Percentiles rank a stretch among this genome's conserved stretches.
These are phyloP conservation scores for Aspergillus sp. DNA, from an alignment of 2,329 filamentous ascomycete species.

Conservation along the genomic window DNA sequence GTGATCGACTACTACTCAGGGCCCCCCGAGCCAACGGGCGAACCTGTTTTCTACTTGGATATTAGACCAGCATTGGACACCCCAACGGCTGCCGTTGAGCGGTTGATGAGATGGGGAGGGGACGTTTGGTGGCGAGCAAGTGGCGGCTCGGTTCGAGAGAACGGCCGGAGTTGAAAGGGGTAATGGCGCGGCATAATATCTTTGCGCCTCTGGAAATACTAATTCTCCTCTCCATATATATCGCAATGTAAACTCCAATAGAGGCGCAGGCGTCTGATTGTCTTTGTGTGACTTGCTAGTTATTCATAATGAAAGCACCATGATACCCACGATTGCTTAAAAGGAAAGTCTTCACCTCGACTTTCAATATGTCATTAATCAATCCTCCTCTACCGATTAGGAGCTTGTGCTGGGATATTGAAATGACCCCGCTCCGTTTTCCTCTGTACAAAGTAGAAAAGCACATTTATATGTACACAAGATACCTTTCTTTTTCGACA, in stretches of 20 bases:
- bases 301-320: neutral
- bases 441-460: neutral
- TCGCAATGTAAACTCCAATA: conserved; percentile 2
- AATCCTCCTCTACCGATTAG: neutral
- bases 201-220: neutral
- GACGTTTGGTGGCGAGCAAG: conserved; percentile 92
- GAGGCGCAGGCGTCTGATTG: conserved; percentile 26
- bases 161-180: conserved; percentile 10
- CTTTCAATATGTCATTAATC: neutral
- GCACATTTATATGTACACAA: neutral
- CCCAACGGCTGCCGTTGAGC: conserved; percentile 75
- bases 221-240: conserved; percentile 25
- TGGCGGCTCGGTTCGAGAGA: conserved; percentile 60
- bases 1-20: conserved; percentile 96
- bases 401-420: too few relatives aligned
- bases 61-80: conserved; percentile 85
- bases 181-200: neutral
- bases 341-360: neutral
- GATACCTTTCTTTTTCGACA: neutral
- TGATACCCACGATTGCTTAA: neutral
- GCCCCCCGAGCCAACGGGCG: conserved; percentile 75
- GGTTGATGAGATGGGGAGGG: conserved; percentile 82
- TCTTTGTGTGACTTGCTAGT: conserved; percentile 2
- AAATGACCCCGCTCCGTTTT: too few relatives aligned
- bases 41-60: conserved; percentile 94